These are phyloP conservation scores for Stromatinia cepivora DNA, from an alignment of 2,329 filamentous ascomycete genomes.

Conservation along the genomic window DNA sequence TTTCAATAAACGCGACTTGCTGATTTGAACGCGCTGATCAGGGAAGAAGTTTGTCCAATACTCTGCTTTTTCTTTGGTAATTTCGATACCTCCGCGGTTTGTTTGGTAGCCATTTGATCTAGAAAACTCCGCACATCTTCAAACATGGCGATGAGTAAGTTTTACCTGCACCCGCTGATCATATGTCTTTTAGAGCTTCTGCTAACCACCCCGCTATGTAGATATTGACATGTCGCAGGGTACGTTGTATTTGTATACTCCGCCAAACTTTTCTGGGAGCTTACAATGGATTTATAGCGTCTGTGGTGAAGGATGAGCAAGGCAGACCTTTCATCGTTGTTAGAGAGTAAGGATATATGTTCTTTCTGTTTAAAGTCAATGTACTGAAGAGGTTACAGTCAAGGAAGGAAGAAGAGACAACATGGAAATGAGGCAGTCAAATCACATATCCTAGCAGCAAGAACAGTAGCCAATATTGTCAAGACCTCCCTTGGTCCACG, in stretches of 20 bases:
- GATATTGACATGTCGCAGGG: constrained; percentile 84
- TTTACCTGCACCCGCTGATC: constrained; percentile 20
- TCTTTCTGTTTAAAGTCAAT: constrained; percentile 27
- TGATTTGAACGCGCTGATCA: constrained; percentile 31
- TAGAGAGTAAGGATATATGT: constrained; percentile 72
- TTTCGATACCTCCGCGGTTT: constrained; percentile 14
- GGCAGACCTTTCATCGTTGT: constrained; percentile 97
- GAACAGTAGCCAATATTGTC: constrained; percentile 95
- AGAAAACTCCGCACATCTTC: constrained; percentile 26
- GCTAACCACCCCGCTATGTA: constrained; percentile 43
- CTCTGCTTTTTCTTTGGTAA: constrained; percentile 13
- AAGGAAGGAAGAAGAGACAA: constrained; percentile 96
- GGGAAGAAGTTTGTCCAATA: constrained; percentile 19
- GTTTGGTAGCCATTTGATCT: constrained; percentile 22
- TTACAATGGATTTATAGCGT: constrained; percentile 48
- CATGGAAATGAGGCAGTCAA: constrained; percentile 98
- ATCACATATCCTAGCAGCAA: constrained; percentile 93
- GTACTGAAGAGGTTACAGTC: constrained; percentile 54
- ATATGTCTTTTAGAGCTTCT: constrained; percentile 34
- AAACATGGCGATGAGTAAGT: constrained; percentile 63
- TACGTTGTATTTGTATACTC: constrained; percentile 47
- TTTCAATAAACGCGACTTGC: constrained; percentile 32
- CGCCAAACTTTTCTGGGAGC: constrained; percentile 19
- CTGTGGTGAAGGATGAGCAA: constrained; percentile 93
- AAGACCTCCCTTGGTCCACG: constrained; percentile 95